Evolutionary conservation across 2,329 filamentous ascomycete species (phyloP).

Genomic region (Gaeumannomyces tritici): DNA sequence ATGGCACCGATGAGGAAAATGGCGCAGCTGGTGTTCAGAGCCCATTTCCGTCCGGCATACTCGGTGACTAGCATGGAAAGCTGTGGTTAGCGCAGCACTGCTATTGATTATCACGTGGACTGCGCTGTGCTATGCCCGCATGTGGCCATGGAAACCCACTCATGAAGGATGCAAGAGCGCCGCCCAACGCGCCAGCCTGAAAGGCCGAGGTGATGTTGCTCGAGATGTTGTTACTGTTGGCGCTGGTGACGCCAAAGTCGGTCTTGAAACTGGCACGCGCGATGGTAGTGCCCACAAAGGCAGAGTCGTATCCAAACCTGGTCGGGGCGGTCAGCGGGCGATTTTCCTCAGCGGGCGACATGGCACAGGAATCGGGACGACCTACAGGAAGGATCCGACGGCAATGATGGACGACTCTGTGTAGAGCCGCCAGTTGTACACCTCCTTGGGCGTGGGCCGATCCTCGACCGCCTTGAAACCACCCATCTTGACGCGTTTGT

Average conservation of each 20-base stretch:
- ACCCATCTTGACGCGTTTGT: neutral
- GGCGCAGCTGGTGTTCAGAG: conserved; percentile 33
- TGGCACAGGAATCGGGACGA: neutral
- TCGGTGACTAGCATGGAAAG: conserved; percentile 27
- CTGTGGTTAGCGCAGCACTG: neutral
- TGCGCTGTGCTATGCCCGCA: no score
- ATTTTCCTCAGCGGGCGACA: neutral
- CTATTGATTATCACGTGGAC: no score
- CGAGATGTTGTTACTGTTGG: conserved; percentile 18
- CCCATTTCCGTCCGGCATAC: conserved; percentile 37
- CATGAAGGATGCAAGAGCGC: conserved; percentile 37
- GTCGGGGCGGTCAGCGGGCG: neutral
- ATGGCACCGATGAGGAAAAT: conserved; percentile 34
- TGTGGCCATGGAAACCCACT: conserved; percentile 11
- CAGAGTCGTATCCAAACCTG: conserved; percentile 35
- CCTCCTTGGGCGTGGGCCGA: conserved; percentile 43
- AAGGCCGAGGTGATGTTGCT: conserved; percentile 38
- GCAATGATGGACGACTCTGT: conserved; percentile 36
- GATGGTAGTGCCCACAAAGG: conserved; percentile 46
- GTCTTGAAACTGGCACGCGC: conserved; percentile 34
- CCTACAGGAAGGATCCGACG: conserved; percentile 32
- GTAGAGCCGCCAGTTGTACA: conserved; percentile 44
- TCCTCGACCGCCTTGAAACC: conserved; percentile 26
- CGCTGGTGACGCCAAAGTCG: conserved; percentile 27
- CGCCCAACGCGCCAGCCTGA: conserved; percentile 42